Evolutionary conservation across 148 eudicot genomes (phyloP).

Genomic region (Persicaria tinctoria): DNA sequence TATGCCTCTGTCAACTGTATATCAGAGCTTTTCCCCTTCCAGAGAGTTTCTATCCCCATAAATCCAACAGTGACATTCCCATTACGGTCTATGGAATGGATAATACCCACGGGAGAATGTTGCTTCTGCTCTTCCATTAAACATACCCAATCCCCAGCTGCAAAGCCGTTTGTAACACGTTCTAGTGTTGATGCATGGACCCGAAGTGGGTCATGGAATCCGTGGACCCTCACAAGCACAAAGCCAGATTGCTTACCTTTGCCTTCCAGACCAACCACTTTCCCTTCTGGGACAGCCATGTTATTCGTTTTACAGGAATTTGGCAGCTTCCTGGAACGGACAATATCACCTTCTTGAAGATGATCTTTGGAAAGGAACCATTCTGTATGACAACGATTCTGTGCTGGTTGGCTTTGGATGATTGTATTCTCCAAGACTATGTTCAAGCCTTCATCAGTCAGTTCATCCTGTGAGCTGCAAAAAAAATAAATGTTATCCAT

Average conservation of each 20-base stretch:
- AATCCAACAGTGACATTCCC: slow-evolving; percentile 62
- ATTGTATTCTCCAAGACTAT: slow-evolving; percentile 24
- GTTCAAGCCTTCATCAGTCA: slow-evolving; percentile 32
- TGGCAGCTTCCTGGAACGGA: slow-evolving; percentile 60
- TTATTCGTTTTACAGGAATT: slow-evolving; percentile 47
- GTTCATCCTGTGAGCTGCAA: slow-evolving; percentile 53
- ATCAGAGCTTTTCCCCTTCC: slow-evolving; percentile 58
- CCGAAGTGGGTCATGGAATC: slow-evolving; percentile 68
- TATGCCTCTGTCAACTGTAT: slow-evolving; percentile 63
- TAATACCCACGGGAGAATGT: slow-evolving; percentile 71
- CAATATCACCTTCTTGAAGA: slow-evolving; percentile 73
- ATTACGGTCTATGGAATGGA: slow-evolving; percentile 57
- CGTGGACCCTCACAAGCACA: slow-evolving; percentile 66
- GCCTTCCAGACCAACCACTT: slow-evolving; percentile 56
- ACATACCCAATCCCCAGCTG: slow-evolving; percentile 86
- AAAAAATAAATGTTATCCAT: not conserved
- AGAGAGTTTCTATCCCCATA: slow-evolving; percentile 56
- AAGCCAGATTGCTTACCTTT: slow-evolving; percentile 32
- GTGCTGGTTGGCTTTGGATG: slow-evolving; percentile 23
- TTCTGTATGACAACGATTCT: slow-evolving; percentile 38
- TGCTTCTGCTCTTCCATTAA: slow-evolving; percentile 48
- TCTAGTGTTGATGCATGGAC: slow-evolving; percentile 47
- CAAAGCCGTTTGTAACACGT: slow-evolving; percentile 61
- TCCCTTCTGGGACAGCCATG: slow-evolving; percentile 74
- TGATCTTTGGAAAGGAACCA: slow-evolving; percentile 75